Percentiles rank a stretch among this genome's conserved stretches.
These are phyloP conservation scores for Paraconiothyrium brasiliense DNA, from an alignment of 2,329 filamentous ascomycete genomes.

Conservation along the genomic window DNA sequence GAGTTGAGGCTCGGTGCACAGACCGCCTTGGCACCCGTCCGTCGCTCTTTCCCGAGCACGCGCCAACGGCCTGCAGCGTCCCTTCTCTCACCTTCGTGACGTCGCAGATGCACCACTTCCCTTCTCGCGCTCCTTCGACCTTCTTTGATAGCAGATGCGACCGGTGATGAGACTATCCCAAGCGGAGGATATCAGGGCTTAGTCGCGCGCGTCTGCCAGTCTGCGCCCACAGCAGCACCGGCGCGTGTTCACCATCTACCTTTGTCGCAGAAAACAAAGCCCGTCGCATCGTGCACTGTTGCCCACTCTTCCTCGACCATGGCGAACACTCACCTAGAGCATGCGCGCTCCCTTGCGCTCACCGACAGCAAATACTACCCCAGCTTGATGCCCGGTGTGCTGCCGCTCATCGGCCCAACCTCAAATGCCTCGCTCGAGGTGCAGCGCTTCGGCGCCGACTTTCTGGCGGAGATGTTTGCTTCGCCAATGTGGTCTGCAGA, in stretches of 20 bases:
- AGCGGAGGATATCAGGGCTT: conserved; percentile 33
- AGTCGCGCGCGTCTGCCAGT: conserved; percentile 39
- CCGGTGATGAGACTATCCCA: conserved; percentile 40
- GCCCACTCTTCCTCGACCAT: conserved; percentile 34
- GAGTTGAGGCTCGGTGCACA: conserved; percentile 19
- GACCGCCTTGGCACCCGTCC: conserved; percentile 12
- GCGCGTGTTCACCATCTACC: conserved; percentile 41
- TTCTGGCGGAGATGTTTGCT: conserved; percentile 94
- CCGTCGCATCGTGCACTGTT: conserved; percentile 31
- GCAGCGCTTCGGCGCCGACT: conserved; percentile 95
- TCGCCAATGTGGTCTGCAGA: conserved; percentile 81
- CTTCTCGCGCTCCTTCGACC: conserved; percentile 37
- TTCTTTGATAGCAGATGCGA: conserved; percentile 28
- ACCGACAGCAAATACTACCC: conserved; percentile 88
- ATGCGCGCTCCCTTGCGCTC: conserved; percentile 88
- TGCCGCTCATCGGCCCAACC: conserved; percentile 85
- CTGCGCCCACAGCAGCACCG: conserved; percentile 29
- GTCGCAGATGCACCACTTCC: conserved; percentile 31
- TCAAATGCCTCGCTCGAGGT: conserved; percentile 74
- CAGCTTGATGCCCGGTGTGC: conserved; percentile 88
- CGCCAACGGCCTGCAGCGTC: conserved; percentile 3
- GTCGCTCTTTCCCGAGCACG: conserved; percentile 12
- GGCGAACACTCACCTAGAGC: conserved; percentile 77
- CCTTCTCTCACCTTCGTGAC: conserved; percentile 14
- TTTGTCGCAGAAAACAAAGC: conserved; percentile 37